These are phyloP conservation scores for Glarea lozoyensis DNA, from an alignment of 495 filamentous ascomycete species.

Conservation along the genomic window DNA sequence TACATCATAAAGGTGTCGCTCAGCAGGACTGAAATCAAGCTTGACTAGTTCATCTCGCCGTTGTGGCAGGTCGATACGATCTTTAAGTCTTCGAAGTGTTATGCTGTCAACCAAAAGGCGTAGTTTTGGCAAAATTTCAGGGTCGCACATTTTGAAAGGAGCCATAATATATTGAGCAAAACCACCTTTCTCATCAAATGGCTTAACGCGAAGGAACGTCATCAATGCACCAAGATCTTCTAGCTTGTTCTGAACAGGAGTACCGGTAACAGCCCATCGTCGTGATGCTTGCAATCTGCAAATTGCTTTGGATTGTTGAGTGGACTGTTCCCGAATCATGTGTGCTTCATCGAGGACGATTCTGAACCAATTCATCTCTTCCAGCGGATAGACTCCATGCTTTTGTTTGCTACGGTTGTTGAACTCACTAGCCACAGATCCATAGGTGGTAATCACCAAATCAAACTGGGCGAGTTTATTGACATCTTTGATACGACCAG, in stretches of 20 bases:
- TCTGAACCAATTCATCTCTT: constrained; percentile 80
- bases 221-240: constrained; percentile 88
- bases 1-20: constrained; percentile 45
- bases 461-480: constrained; percentile 64
- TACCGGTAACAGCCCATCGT: constrained; percentile 93
- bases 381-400: constrained; percentile 54
- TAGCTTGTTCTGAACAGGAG: constrained; percentile 82
- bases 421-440: constrained; percentile 73
- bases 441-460: constrained; percentile 87
- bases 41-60: constrained; percentile 62
- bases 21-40: constrained; percentile 45
- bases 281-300: constrained; percentile 72
- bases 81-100: constrained; percentile 85
- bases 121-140: constrained; percentile 71
- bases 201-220: constrained; percentile 76
- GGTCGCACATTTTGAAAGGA: constrained; percentile 74
- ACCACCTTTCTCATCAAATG: constrained; percentile 68
- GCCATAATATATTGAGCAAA: constrained; percentile 72
- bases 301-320: constrained; percentile 73
- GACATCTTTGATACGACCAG: constrained; percentile 57
- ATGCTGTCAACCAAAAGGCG: constrained; percentile 89
- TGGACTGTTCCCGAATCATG: constrained; percentile 77
- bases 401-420: constrained; percentile 48
- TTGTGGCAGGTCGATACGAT: constrained; percentile 73
- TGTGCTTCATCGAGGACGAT: constrained; percentile 96